phyloP scores from a whole-genome alignment of 176 grass and related monocot species.

The Phragmites australis region DNA sequence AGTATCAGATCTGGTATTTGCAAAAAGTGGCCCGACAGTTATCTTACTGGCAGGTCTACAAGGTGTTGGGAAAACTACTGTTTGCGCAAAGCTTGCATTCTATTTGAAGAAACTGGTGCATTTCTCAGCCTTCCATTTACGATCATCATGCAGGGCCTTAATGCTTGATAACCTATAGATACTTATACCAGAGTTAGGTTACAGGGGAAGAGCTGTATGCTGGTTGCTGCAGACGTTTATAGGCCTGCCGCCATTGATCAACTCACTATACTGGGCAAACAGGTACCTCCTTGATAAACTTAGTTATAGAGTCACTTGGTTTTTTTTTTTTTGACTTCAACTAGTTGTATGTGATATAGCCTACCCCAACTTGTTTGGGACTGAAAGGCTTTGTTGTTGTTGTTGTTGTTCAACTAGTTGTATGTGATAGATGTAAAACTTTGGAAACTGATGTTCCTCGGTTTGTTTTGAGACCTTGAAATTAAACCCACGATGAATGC shows the following conservation, averaged over 20 bases:
- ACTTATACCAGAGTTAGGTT: constrained; percentile 54
- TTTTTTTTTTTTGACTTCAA: neutral
- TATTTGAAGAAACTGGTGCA: constrained; percentile 93
- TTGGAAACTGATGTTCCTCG: neutral
- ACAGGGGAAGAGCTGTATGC: constrained; percentile 97
- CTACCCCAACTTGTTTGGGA: too few species aligned
- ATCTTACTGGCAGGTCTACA: constrained; percentile 89
- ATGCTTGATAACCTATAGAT: constrained; percentile 35
- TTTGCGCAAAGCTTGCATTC: constrained; percentile 92
- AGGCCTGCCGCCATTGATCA: constrained; percentile 99
- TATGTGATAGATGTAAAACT: neutral
- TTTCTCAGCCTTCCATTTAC: constrained; percentile 22
- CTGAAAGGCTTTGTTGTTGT: too few species aligned
- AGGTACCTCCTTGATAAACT: constrained; percentile 51
- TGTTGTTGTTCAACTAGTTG: neutral
- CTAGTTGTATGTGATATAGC: neutral
- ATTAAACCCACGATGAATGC: neutral
- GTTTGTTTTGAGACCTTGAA: neutral
- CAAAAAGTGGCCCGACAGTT: constrained; percentile 77
- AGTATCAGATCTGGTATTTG: constrained; percentile 79
- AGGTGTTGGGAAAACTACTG: constrained; percentile 96
- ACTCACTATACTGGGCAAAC: constrained; percentile 75
- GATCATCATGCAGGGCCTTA: neutral
- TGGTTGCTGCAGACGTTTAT: constrained; percentile 94
- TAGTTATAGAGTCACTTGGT: neutral